phyloP scores from a whole-genome alignment of 2,329 filamentous ascomycete species.

The Geosmithia morbida region DNA sequence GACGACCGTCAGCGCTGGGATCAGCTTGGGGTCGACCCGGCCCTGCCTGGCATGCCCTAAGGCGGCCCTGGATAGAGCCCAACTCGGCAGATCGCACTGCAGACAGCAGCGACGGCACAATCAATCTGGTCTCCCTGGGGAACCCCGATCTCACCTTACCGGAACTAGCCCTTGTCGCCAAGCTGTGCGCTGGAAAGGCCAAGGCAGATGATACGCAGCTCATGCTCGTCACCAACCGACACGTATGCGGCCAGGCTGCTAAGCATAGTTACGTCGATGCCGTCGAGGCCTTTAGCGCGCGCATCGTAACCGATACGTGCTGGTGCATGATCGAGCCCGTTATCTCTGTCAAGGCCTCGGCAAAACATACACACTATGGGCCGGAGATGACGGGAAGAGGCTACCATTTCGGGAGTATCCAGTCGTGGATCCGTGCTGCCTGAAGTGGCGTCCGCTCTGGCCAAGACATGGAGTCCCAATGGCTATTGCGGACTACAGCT shows the following conservation, averaged over 20 bases:
- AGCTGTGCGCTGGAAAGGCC: slow-evolving; percentile 10
- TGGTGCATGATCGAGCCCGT: slow-evolving; percentile 30
- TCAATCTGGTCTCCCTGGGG: slow-evolving; percentile 25
- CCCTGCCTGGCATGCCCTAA: slow-evolving; percentile 4
- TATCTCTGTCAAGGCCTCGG: slow-evolving; percentile 16
- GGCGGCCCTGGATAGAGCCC: slow-evolving; percentile 3
- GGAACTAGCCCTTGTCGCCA: slow-evolving; percentile 18
- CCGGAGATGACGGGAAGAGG: slow-evolving; percentile 8
- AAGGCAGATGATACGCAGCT: slow-evolving; percentile 8
- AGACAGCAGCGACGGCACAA: slow-evolving; percentile 1
- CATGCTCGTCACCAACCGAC: slow-evolving; percentile 6
- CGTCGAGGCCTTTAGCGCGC: slow-evolving; percentile 20
- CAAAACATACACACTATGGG: slow-evolving; percentile 29
- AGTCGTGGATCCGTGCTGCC: slow-evolving; percentile 9
- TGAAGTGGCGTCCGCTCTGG: slow-evolving; percentile 3
- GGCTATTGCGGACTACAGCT: no score
- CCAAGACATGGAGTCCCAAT: background rate
- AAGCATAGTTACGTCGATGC: slow-evolving; percentile 12
- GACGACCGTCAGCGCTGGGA: slow-evolving; percentile 25
- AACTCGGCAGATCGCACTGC: slow-evolving; percentile 1
- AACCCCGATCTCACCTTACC: slow-evolving; percentile 27
- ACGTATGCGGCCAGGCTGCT: slow-evolving; percentile 2
- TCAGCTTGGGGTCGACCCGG: slow-evolving; percentile 16
- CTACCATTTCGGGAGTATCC: slow-evolving; percentile 11
- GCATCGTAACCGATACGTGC: slow-evolving; percentile 27